phyloP scores from a whole-genome alignment of 1,284 basidiomycete genomes.

The Meira nashicola region DNA sequence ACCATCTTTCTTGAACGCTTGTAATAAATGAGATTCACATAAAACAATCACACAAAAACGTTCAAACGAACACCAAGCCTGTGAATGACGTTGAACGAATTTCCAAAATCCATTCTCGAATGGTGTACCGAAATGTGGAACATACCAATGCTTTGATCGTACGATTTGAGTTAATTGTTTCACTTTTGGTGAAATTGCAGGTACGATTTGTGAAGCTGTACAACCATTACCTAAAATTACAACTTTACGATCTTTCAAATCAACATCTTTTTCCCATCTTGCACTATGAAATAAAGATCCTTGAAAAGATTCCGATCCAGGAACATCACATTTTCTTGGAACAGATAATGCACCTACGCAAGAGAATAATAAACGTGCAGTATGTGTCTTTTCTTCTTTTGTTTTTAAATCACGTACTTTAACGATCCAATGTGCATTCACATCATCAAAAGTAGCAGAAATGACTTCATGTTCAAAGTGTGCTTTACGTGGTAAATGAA shows the following conservation, averaged over 20 bases:
- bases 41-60: constrained; percentile 36
- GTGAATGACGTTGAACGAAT: constrained; percentile 31
- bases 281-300: constrained; percentile 52
- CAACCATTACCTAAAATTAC: constrained; percentile 51
- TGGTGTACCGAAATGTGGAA: constrained; percentile 31
- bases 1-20: constrained; percentile 26
- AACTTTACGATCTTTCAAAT: constrained; percentile 49
- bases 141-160: constrained; percentile 34
- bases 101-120: constrained; percentile 33
- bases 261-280: constrained; percentile 47
- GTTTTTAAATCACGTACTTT: constrained; percentile 21
- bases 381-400: constrained; percentile 1
- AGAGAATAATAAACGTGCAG: constrained; percentile 36
- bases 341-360: constrained; percentile 45
- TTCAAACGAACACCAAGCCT: constrained; percentile 28
- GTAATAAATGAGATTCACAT: constrained; percentile 41
- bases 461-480: constrained; percentile 36
- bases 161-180: constrained; percentile 13
- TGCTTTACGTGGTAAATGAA: constrained; percentile 19
- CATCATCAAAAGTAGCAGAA: constrained; percentile 35
- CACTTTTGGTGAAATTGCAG: constrained; percentile 19
- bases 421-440: constrained; percentile 43
- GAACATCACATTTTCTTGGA: constrained; percentile 42
- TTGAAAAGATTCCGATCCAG: constrained; percentile 41
- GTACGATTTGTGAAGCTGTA: constrained; percentile 38